Conservation (phyloP, 768 basidiomycete genomes). For the Nidularia sp. region DNA sequence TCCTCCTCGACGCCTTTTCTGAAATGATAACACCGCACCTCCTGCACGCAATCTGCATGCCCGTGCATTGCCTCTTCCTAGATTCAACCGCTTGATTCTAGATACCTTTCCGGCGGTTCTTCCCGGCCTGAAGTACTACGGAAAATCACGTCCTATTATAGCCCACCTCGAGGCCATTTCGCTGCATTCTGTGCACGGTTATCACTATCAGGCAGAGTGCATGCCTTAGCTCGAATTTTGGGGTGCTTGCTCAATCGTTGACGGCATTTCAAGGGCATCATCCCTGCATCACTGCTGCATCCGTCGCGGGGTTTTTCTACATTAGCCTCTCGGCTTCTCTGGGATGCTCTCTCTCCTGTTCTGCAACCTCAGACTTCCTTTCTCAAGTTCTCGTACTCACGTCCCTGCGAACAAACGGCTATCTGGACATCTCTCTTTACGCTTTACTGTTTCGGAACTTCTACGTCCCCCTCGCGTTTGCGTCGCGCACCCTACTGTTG, state of each 20-base stretch:
- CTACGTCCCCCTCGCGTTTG: not conserved
- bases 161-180: slow-evolving; percentile 19
- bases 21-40: not conserved
- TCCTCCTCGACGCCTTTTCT: no score
- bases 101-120: slow-evolving; percentile 23
- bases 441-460: not conserved
- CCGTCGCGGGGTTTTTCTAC: not conserved
- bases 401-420: slow-evolving; percentile 3
- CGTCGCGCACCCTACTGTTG: not conserved
- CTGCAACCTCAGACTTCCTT: not conserved
- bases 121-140: slow-evolving; percentile 14
- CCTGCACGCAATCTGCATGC: slow-evolving; percentile 5
- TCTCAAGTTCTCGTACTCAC: slow-evolving; percentile 6
- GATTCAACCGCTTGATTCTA: slow-evolving; percentile 15
- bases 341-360: no score
- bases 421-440: not conserved
- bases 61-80: slow-evolving; percentile 10
- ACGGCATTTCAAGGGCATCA: slow-evolving; percentile 9
- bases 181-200: not conserved
- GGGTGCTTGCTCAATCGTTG: slow-evolving; percentile 19
- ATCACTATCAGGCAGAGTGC: not conserved
- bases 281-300: slow-evolving; percentile 15
- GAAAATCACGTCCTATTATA: slow-evolving; percentile 16
- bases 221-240: slow-evolving; percentile 15
- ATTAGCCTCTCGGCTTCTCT: no score